Base-by-base conservation (phyloP, 257 asterid genomes). In the Ilex aquifolium region DNA sequence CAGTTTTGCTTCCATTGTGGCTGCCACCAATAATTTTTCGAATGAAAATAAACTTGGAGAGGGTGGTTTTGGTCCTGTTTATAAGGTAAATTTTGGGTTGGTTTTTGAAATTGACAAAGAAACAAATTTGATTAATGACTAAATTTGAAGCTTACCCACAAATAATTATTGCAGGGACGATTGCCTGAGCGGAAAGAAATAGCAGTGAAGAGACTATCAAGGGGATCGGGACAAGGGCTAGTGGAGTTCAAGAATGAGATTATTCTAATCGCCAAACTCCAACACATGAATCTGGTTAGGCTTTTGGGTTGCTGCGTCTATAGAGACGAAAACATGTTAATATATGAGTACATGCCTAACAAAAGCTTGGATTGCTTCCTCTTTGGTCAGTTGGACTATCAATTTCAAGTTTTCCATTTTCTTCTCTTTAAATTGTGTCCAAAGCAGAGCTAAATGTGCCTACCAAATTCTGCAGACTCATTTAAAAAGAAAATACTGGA, bases 51-150 rank as follows among this genome's bases (percentile, higher is more conserved):
- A 64, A 76, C 80, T 83, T 42, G 89, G 89, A 51, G 70, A 60
- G 76, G 91, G 91, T 16, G 95, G 91, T 40, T 86, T 86, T 76
- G 89, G 87, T 68, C 70, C 79, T 4, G 95, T 86, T 21, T 86
- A 64, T 66, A 84, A 80, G 86, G 95, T 36, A 2, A 36, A 36
- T 84, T 36, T 36, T 36, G 8, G 72, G 5, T 36, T 36, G 5
- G 5, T 4, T 36, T 36, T 2, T 36, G 42, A 36, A 36, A 36
- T 4, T 36, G 42, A 36, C 5, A 36, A 36, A 36, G 42, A 8
- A 36, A 36, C 42, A 4, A 8, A 36, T 36, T 36, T 36, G 42
- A 36, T 36, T 36, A 4, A 36, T 4, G 42, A 36, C 42, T 36
- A 36, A 36, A 36, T 36, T 36, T 36, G 42, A 36, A 36, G 5